A percentile compares a stretch with the other conserved stretches of the same genome.
These are phyloP conservation scores for Brassica balearica DNA, from an alignment of 441 rosid species.

Conservation along the genomic window DNA sequence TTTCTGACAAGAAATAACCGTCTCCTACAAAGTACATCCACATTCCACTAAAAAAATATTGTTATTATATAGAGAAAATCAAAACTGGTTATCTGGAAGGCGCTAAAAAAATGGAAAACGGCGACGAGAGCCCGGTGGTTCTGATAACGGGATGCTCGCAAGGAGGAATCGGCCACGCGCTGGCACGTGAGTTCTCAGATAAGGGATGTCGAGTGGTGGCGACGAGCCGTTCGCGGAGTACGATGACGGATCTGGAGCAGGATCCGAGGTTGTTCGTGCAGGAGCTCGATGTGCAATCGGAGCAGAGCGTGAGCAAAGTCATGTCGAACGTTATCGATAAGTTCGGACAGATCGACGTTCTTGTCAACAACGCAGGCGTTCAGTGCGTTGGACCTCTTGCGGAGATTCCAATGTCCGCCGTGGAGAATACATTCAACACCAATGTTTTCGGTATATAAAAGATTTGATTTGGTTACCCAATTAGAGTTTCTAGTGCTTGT, in stretches of 20 bases:
- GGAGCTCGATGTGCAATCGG: conserved; percentile 80
- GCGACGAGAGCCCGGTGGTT: conserved; percentile 57
- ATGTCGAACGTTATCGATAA: conserved; percentile 60
- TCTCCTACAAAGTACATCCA: neutral
- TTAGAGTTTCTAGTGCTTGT: too few relatives aligned
- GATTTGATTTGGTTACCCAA: too few relatives aligned
- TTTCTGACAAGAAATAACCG: neutral
- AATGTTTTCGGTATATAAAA: conserved; percentile 84
- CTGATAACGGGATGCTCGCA: conserved; percentile 79
- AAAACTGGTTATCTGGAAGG: neutral
- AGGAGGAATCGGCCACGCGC: conserved; percentile 88
- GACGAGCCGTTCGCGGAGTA: conserved; percentile 61
- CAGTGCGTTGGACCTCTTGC: conserved; percentile 87
- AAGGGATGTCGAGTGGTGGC: conserved; percentile 75
- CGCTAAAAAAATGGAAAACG: conserved; percentile 45
- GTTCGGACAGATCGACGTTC: conserved; percentile 73
- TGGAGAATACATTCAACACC: conserved; percentile 69
- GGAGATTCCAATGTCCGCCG: conserved; percentile 66
- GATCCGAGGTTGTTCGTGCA: conserved; percentile 66
- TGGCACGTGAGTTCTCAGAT: conserved; percentile 75
- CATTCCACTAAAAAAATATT: neutral
- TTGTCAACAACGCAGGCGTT: conserved; percentile 86
- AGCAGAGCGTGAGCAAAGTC: conserved; percentile 55
- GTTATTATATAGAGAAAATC: too few relatives aligned
- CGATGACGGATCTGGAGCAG: conserved; percentile 75